phyloP scores from a whole-genome alignment of 345 rosid species.

The Carallia brachiata region DNA sequence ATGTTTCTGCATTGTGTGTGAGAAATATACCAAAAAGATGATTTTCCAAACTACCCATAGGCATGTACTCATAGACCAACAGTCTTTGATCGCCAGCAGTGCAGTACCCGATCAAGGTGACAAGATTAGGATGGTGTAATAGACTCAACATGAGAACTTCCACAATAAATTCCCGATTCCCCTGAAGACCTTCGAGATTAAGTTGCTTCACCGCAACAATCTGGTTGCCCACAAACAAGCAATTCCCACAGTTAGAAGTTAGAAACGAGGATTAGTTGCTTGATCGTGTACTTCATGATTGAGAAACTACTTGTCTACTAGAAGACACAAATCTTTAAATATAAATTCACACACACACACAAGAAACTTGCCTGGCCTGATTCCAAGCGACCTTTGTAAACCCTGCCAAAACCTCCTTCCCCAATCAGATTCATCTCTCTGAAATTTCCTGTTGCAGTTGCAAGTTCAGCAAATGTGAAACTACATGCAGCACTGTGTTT shows the following conservation, averaged over 20 bases:
- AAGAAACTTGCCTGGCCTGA: constrained; percentile 59
- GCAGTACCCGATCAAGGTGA: constrained; percentile 86
- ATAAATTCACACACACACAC: neutral
- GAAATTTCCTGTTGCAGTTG: constrained; percentile 70
- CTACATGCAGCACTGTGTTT: constrained; percentile 59
- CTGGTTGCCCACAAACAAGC: constrained; percentile 38
- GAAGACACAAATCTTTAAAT: neutral
- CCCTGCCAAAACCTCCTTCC: constrained; percentile 97
- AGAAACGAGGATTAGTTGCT: neutral
- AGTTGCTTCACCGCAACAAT: constrained; percentile 89
- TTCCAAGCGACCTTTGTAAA: constrained; percentile 79
- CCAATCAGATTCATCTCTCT: constrained; percentile 76
- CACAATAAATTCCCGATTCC: constrained; percentile 84
- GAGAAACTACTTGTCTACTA: no score
- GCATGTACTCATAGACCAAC: constrained; percentile 92
- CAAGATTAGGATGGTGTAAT: constrained; percentile 83
- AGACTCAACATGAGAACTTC: constrained; percentile 97
- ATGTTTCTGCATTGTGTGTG: neutral
- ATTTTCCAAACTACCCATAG: constrained; percentile 91
- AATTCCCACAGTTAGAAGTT: neutral
- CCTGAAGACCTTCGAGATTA: constrained; percentile 88
- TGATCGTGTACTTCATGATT: neutral
- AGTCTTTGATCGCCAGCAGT: constrained; percentile 94
- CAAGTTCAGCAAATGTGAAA: constrained; percentile 82
- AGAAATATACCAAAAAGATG: constrained; percentile 77